Percentiles rank a stretch among this genome's conserved stretches.
Evolutionary conservation across 176 grass and related monocot species (phyloP).

Genomic region (Chrysopogon serrulatus): DNA sequence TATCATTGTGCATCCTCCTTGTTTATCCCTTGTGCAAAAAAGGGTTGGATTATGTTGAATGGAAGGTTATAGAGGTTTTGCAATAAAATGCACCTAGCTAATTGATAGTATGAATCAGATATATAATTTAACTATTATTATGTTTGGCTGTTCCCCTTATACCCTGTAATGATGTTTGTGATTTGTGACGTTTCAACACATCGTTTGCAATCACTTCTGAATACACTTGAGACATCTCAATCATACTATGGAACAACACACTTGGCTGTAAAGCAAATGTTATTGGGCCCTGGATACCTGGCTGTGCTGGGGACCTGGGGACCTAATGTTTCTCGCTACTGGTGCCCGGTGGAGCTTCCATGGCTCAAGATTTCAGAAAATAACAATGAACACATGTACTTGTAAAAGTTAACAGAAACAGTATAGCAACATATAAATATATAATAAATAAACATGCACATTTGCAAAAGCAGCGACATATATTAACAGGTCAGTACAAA

Average conservation of each 20-base stretch:
- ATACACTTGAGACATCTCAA: background rate
- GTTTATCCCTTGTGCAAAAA: constrained; percentile 17
- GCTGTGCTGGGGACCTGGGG: too few relatives aligned
- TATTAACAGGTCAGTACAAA: background rate
- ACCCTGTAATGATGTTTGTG: background rate
- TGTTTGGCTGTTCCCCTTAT: background rate
- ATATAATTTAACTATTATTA: background rate
- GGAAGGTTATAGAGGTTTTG: background rate
- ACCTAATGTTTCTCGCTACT: too few relatives aligned
- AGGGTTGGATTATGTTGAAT: constrained; percentile 8
- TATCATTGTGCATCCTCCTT: constrained; percentile 6
- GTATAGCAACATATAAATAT: too few relatives aligned
- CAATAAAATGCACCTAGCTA: background rate
- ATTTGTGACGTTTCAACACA: background rate
- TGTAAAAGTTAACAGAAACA: too few relatives aligned
- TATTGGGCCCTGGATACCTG: too few relatives aligned
- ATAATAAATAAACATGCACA: too few relatives aligned
- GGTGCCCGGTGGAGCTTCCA: too few relatives aligned
- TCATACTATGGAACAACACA: background rate
- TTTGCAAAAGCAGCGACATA: background rate
- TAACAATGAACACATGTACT: too few relatives aligned
- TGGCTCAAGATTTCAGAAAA: too few relatives aligned
- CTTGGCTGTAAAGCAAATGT: too few relatives aligned
- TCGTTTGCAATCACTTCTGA: background rate
- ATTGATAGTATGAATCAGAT: constrained; percentile 2